These are phyloP conservation scores for Acanthamoeba sp. DNA, from an alignment of 208 protist genomes.

Conservation along the genomic window DNA sequence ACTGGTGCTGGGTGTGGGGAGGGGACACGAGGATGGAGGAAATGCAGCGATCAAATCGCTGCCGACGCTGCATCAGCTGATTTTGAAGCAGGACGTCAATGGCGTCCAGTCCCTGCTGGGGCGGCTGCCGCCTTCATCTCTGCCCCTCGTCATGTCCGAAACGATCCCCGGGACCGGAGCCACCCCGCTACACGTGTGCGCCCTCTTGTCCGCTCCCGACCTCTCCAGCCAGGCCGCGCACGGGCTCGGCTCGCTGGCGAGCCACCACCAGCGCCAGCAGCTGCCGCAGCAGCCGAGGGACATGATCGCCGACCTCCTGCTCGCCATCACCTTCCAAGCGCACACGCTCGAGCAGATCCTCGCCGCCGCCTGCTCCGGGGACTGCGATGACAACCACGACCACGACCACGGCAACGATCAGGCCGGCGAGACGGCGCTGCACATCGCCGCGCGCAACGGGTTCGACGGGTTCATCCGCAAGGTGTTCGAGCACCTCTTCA, in stretches of 20 bases:
- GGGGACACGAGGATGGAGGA: not conserved
- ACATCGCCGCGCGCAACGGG: not conserved
- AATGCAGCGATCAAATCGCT: not conserved
- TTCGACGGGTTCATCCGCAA: conserved; percentile 17
- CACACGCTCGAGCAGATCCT: not conserved
- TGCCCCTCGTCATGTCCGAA: not conserved
- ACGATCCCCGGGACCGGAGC: not conserved
- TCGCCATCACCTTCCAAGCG: not conserved
- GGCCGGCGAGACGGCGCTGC: not conserved
- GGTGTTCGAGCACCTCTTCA: conserved; percentile 3
- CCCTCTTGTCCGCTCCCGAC: not conserved
- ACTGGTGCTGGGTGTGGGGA: not conserved
- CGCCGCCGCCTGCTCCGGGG: not conserved
- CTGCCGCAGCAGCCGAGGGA: not conserved
- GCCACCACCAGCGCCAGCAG: too few relatives aligned
- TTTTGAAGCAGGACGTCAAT: not conserved
- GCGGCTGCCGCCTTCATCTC: not conserved
- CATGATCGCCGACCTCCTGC: conserved; percentile 19
- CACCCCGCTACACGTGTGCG: not conserved
- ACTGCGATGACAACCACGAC: not conserved
- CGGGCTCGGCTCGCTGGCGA: too few relatives aligned
- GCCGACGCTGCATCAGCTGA: not conserved
- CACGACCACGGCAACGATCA: not conserved
- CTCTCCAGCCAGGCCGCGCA: too few relatives aligned
- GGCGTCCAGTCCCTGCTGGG: not conserved